A percentile compares a stretch with the other conserved stretches of the same genome.
These are phyloP conservation scores for Aspergillus japonicus DNA, from an alignment of 2,329 filamentous ascomycete genomes.

Conservation along the genomic window DNA sequence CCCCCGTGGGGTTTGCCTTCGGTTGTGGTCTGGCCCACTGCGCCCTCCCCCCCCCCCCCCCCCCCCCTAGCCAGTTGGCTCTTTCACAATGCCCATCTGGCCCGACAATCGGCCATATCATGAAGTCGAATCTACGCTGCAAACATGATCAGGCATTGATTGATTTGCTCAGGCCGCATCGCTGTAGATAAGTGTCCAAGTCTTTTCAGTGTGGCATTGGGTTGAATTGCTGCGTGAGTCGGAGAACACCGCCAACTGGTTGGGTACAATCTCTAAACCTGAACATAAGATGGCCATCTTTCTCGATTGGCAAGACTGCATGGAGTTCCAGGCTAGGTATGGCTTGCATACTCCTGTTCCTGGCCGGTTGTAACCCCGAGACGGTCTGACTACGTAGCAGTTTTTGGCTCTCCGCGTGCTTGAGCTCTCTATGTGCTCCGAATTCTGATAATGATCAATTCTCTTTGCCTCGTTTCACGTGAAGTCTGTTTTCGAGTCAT, in stretches of 20 bases:
- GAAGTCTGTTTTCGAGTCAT: no score
- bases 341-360: not conserved
- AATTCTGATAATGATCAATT: not conserved
- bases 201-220: no score
- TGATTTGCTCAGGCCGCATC: not conserved
- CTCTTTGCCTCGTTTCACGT: no score
- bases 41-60: no score
- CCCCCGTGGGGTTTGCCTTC: conserved; percentile 7
- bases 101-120: not conserved
- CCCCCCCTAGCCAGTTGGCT: not conserved
- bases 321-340: not conserved
- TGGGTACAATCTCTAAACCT: not conserved
- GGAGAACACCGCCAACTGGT: not conserved
- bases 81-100: not conserved
- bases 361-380: not conserved
- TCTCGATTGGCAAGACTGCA: not conserved
- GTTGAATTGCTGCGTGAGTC: no score
- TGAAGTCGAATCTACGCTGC: not conserved
- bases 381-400: not conserved
- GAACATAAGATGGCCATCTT: not conserved
- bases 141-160: not conserved
- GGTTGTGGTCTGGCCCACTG: conserved; percentile 3
- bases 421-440: not conserved
- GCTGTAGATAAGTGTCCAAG: no score
- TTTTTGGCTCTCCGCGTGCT: not conserved